A percentile compares a stretch with the other conserved stretches of the same genome.
phyloP scores from a whole-genome alignment of 768 basidiomycete species.

The Gymnopilus junonius region DNA sequence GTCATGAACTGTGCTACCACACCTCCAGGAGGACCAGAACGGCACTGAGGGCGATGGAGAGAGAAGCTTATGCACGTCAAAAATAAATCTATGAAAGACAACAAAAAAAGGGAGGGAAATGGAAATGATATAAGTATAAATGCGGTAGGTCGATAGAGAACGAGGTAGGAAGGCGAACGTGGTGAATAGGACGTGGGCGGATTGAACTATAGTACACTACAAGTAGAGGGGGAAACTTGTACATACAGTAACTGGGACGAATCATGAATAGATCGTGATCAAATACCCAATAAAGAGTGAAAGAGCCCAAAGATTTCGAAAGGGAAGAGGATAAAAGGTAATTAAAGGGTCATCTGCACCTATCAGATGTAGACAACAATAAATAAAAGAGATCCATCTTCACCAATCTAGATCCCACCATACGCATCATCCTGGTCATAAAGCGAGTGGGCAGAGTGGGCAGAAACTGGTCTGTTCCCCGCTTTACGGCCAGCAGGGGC shows the following conservation, averaged over 20 bases:
- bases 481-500: not conserved
- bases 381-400: not conserved
- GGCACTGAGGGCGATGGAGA: not conserved
- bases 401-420: slow-evolving; percentile 26
- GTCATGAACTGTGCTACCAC: not conserved
- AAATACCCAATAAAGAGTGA: not conserved
- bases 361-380: not conserved
- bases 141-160: not conserved
- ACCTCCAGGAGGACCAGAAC: not conserved
- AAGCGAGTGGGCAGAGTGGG: slow-evolving; percentile 18
- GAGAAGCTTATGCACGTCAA: not conserved
- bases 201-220: not conserved
- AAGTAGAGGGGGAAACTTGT: not conserved
- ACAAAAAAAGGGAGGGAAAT: not conserved
- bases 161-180: not conserved
- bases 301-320: not conserved
- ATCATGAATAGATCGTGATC: not conserved
- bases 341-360: not conserved
- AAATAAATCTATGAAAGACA: not conserved
- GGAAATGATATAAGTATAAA: not conserved
- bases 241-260: not conserved
- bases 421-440: slow-evolving; percentile 27
- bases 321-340: not conserved
- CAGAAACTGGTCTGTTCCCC: slow-evolving; percentile 13
- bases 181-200: not conserved